These are phyloP conservation scores for Trypanosoma platydactyli DNA, from an alignment of 208 protist species.

Conservation along the genomic window DNA sequence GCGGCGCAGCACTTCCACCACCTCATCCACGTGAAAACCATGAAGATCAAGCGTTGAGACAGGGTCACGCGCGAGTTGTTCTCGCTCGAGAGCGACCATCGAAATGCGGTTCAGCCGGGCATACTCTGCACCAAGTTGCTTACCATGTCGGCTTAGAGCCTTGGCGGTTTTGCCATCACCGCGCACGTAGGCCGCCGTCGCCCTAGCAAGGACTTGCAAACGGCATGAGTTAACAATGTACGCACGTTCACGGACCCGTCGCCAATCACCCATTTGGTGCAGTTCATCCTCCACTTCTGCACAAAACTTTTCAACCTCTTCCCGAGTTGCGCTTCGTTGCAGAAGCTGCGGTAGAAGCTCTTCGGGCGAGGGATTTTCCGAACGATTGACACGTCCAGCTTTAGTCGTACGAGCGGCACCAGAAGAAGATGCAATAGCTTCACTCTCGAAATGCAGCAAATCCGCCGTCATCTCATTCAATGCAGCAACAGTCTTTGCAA, in stretches of 20 bases:
- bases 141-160: conserved; percentile 54
- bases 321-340: conserved; percentile 18
- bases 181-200: conserved; percentile 54
- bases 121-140: conserved; percentile 67
- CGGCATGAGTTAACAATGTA: conserved; percentile 69
- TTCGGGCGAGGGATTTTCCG: neutral
- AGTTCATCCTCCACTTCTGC: conserved; percentile 41
- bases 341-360: neutral
- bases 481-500: conserved; percentile 34
- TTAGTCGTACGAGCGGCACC: too few relatives aligned
- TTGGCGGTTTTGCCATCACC: conserved; percentile 55
- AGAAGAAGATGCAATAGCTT: neutral
- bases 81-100: conserved; percentile 78
- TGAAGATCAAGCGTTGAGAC: conserved; percentile 72
- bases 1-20: conserved; percentile 62
- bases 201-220: conserved; percentile 53
- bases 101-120: conserved; percentile 73
- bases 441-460: conserved; percentile 23
- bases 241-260: conserved; percentile 61
- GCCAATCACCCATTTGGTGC: conserved; percentile 66
- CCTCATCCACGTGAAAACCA: conserved; percentile 77
- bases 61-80: conserved; percentile 40
- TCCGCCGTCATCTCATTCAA: conserved; percentile 60
- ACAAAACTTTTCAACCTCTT: conserved; percentile 41
- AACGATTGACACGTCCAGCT: neutral